Percentiles rank a stretch among this genome's conserved stretches.
phyloP scores from a whole-genome alignment of 2,329 filamentous ascomycete genomes.

The Penicillium frequentans region DNA sequence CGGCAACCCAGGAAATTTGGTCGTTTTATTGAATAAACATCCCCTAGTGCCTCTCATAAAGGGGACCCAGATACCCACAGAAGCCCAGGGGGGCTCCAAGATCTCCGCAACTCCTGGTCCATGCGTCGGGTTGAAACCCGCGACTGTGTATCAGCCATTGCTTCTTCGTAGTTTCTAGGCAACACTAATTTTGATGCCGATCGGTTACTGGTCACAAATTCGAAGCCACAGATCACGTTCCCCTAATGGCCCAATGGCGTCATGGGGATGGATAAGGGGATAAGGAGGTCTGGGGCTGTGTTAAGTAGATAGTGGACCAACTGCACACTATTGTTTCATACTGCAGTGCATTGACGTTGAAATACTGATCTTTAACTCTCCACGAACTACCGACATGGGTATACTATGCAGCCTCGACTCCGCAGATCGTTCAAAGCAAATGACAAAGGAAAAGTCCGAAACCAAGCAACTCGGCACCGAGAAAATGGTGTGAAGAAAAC shows the following conservation, averaged over 20 bases:
- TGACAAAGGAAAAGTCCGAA: not conserved
- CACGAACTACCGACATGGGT: not conserved
- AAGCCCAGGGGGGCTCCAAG: not conserved
- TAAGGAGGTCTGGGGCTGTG: not conserved
- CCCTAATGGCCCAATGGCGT: not conserved
- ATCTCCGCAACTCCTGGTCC: constrained; percentile 6
- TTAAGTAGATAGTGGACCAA: not conserved
- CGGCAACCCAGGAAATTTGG: not conserved
- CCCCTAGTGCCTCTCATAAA: not conserved
- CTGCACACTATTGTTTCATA: not conserved
- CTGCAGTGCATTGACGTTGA: not conserved
- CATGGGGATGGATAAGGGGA: not conserved
- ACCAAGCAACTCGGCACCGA: not conserved
- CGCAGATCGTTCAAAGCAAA: not conserved
- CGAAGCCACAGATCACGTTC: not conserved
- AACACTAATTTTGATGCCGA: not conserved
- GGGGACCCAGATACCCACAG: not conserved
- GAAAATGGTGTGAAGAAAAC: not conserved
- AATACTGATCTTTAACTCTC: not conserved
- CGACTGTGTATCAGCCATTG: not conserved
- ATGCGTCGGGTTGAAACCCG: constrained; percentile 18
- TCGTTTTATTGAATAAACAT: not conserved
- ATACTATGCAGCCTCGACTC: not conserved
- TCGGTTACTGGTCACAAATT: not conserved
- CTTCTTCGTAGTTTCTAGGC: constrained; percentile 4